Percentiles rank a stretch among this genome's conserved stretches.
Evolutionary conservation across 352 stramenopile genomes (phyloP).

Genomic region (Phytophthora europaea): DNA sequence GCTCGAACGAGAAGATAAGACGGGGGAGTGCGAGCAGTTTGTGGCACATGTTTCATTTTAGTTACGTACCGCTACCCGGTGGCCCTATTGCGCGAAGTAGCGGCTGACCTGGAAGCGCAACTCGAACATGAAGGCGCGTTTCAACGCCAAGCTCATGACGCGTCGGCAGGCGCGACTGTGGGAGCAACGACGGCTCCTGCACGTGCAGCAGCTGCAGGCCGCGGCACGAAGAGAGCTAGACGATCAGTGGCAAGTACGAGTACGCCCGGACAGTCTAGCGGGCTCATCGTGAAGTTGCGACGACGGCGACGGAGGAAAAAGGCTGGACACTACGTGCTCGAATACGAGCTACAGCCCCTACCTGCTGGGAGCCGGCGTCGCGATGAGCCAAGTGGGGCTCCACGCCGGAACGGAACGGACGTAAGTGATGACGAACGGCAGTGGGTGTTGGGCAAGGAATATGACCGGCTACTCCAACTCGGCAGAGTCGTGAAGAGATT

Average conservation of each 20-base stretch:
- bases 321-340: no score
- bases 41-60: conserved; percentile 3
- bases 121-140: conserved; percentile 7
- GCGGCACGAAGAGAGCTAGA: neutral
- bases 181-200: neutral
- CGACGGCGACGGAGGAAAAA: no score
- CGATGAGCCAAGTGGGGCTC: no score
- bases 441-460: no score
- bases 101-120: neutral
- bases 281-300: conserved; percentile 2
- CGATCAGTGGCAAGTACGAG: neutral
- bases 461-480: no score
- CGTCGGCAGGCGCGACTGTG: neutral
- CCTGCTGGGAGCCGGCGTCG: no score
- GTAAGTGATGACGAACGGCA: no score
- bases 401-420: no score
- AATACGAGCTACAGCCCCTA: no score
- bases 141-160: neutral
- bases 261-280: neutral
- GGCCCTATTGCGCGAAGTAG: neutral
- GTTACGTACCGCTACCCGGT: neutral
- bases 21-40: neutral
- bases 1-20: neutral
- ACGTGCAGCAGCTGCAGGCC: neutral
- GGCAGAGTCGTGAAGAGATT: no score